These are phyloP conservation scores for Tephrocybe sp. DNA, from an alignment of 768 basidiomycete species.

Conservation along the genomic window DNA sequence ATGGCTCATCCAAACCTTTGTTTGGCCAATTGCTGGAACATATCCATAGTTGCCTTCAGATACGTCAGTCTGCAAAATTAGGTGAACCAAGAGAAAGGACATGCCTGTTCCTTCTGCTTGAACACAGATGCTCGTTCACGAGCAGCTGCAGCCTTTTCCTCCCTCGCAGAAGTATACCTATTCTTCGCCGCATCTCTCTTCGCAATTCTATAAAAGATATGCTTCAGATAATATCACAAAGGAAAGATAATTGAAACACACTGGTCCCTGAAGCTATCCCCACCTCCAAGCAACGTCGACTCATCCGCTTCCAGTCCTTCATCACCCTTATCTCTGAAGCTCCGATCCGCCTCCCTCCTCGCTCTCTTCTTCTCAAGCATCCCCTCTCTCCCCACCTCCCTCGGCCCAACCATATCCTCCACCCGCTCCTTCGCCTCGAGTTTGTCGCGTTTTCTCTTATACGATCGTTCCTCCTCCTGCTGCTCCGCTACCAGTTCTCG, in stretches of 20 bases:
- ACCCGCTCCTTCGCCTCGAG: constrained; percentile 65
- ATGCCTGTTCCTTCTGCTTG: constrained; percentile 76
- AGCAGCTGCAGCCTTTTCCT: constrained; percentile 49
- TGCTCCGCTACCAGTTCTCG: constrained; percentile 60
- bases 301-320: constrained; percentile 81
- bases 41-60: constrained; percentile 84
- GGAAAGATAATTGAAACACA: constrained; percentile 32
- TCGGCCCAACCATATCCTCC: constrained; percentile 82
- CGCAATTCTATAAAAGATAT: constrained; percentile 55
- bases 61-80: not conserved
- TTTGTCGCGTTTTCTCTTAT: constrained; percentile 69
- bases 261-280: constrained; percentile 81
- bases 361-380: constrained; percentile 86
- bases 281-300: constrained; percentile 76
- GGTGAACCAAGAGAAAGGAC: not conserved
- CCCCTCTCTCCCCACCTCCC: constrained; percentile 77
- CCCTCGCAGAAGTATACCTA: constrained; percentile 46
- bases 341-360: constrained; percentile 65
- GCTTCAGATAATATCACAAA: constrained; percentile 1
- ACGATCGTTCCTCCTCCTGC: constrained; percentile 47
- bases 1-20: constrained; percentile 9
- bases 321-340: constrained; percentile 77
- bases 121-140: constrained; percentile 65
- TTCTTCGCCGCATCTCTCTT: constrained; percentile 71
- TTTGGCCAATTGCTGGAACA: constrained; percentile 83